These are phyloP conservation scores for Extremus antarcticus DNA, from an alignment of 495 filamentous ascomycete species.

Conservation along the genomic window DNA sequence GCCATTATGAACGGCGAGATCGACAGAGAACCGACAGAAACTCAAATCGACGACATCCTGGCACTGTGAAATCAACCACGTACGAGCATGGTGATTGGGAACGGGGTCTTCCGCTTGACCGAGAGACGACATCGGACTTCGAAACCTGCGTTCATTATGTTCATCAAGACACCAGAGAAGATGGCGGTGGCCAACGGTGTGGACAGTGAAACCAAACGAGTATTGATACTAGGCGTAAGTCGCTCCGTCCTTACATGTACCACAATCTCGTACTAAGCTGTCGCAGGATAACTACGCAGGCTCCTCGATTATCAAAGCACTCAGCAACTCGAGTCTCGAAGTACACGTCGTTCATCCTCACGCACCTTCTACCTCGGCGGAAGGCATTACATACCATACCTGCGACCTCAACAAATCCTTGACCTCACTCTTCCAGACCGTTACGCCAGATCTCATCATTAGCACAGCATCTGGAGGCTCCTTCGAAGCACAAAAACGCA, in stretches of 20 bases:
- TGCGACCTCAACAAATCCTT: not conserved
- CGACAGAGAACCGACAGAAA: constrained; percentile 1
- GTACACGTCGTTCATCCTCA: constrained; percentile 46
- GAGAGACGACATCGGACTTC: not conserved
- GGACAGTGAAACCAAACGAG: not conserved
- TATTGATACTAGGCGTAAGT: constrained; percentile 1
- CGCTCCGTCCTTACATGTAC: not conserved
- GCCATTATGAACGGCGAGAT: constrained; percentile 1
- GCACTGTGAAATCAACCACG: not conserved
- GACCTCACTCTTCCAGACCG: constrained; percentile 33
- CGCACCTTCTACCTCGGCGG: constrained; percentile 30
- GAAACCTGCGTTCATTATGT: not conserved
- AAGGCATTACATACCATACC: constrained; percentile 19
- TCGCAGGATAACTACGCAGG: constrained; percentile 34
- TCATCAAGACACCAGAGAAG: not conserved
- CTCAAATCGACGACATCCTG: not conserved
- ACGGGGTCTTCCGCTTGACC: constrained; percentile 1
- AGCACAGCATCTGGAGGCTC: constrained; percentile 31
- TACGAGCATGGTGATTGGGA: not conserved
- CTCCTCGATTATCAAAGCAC: constrained; percentile 39
- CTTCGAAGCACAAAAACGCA: constrained; percentile 30
- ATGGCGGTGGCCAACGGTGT: not conserved
- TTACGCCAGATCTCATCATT: constrained; percentile 48
- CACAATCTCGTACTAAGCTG: not conserved
- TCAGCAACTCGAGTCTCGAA: constrained; percentile 44